These are phyloP conservation scores for Meyerozyma elateridarum DNA, from an alignment of 1,139 yeast species.

Conservation along the genomic window DNA sequence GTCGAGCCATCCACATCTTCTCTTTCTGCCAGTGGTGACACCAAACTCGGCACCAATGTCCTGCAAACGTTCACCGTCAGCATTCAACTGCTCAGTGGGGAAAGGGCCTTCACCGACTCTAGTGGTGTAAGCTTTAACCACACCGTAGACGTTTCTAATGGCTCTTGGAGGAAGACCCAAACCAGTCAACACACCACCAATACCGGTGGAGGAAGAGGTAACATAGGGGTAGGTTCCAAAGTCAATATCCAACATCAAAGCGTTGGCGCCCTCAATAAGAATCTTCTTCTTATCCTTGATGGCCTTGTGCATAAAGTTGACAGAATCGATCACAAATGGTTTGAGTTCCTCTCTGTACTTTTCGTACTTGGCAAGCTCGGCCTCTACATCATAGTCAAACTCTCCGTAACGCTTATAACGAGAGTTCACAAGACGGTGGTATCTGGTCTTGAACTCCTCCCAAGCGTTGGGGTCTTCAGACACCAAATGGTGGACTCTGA, in stretches of 20 bases:
- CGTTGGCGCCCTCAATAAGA: constrained; percentile 96
- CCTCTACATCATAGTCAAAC: constrained; percentile 81
- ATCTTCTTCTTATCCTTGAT: constrained; percentile 75
- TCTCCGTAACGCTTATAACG: constrained; percentile 90
- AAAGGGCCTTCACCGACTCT: constrained; percentile 99
- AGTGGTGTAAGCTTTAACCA: constrained; percentile 96
- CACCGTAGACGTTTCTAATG: constrained; percentile 83
- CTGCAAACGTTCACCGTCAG: constrained; percentile 82
- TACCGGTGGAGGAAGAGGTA: constrained; percentile 91
- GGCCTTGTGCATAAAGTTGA: constrained; percentile 85
- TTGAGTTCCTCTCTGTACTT: constrained; percentile 65
- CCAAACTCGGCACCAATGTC: constrained; percentile 93
- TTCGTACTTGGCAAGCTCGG: constrained; percentile 74
- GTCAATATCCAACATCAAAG: constrained; percentile 94
- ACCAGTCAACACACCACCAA: constrained; percentile 98
- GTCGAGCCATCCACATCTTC: constrained; percentile 99
- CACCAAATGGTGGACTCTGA: constrained; percentile 93
- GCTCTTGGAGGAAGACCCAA: constrained; percentile 88
- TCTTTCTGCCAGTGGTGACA: constrained; percentile 98
- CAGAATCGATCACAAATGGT: constrained; percentile 93
- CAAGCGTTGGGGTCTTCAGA: constrained; percentile 87
- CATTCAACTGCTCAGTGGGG: constrained; percentile 95
- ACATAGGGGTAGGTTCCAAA: constrained; percentile 98
- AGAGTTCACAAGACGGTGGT: constrained; percentile 71
- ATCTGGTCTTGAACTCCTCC: constrained; percentile 81